phyloP scores from a whole-genome alignment of 805 yeast species.

The Candida coquimbonensis region DNA sequence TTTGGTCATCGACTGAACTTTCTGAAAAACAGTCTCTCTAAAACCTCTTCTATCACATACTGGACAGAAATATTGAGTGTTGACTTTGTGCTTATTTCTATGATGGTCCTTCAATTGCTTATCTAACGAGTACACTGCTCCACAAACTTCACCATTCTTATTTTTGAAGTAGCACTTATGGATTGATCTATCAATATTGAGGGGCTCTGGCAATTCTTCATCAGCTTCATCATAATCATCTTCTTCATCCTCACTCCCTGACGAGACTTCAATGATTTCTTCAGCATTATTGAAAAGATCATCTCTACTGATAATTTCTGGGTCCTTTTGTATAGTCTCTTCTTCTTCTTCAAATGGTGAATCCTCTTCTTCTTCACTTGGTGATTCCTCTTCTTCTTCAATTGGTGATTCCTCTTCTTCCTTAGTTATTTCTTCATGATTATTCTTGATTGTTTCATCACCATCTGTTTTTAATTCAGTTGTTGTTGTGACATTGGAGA shows the following conservation, averaged over 20 bases:
- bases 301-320: too few relatives aligned
- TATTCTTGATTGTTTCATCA: not conserved
- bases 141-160: not conserved
- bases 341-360: not conserved
- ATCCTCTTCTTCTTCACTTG: not conserved
- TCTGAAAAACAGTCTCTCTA: not conserved
- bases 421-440: not conserved
- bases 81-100: not conserved
- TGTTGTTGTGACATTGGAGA: not conserved
- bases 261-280: too few relatives aligned
- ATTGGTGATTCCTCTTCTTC: too few relatives aligned
- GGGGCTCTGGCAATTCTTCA: not conserved
- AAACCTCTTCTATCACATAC: not conserved
- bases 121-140: not conserved
- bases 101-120: not conserved
- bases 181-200: not conserved
- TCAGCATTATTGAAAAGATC: too few relatives aligned
- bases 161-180: not conserved
- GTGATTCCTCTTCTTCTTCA: not conserved
- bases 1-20: not conserved
- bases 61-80: not conserved
- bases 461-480: not conserved
- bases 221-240: too few relatives aligned
- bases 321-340: too few relatives aligned
- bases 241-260: too few relatives aligned